Conservation (phyloP, 768 basidiomycete species). For the Rhodotorula taiwanensis region DNA sequence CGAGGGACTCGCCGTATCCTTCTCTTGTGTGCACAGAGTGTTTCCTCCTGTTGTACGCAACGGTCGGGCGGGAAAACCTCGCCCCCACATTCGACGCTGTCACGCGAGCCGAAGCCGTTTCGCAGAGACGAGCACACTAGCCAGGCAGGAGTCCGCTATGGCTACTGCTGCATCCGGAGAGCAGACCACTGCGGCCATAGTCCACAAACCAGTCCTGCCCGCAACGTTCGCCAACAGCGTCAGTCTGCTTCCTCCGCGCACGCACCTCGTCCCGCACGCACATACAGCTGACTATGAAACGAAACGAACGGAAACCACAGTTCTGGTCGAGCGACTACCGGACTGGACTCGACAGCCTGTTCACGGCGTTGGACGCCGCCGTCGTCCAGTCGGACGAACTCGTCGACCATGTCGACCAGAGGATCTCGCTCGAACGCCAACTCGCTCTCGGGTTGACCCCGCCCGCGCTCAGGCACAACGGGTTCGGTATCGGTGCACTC, state of each 20-base stretch:
- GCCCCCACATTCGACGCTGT: too few relatives aligned
- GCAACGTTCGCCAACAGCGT: conserved; percentile 23
- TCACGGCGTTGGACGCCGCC: neutral
- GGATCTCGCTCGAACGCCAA: neutral
- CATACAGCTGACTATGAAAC: neutral
- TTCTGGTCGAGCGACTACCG: conserved; percentile 36
- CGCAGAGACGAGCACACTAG: too few relatives aligned
- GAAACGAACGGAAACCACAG: neutral
- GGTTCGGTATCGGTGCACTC: conserved; percentile 14
- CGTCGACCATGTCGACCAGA: neutral
- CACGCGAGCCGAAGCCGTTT: too few relatives aligned
- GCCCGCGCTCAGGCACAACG: conserved; percentile 8
- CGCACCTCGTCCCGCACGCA: neutral
- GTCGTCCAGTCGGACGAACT: conserved; percentile 17
- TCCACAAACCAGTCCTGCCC: conserved; percentile 7
- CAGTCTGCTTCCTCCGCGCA: neutral
- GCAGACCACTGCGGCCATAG: too few relatives aligned
- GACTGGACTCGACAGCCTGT: conserved; percentile 12
- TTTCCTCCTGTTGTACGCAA: too few relatives aligned
- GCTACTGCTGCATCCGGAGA: too few relatives aligned
- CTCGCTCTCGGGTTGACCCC: conserved; percentile 4
- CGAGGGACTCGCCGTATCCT: too few relatives aligned
- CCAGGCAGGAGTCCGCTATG: too few relatives aligned
- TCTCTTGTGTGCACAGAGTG: too few relatives aligned
- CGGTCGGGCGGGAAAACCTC: too few relatives aligned